These are phyloP conservation scores for Lippia alba DNA, from an alignment of 305 asterid species.

Conservation along the genomic window DNA sequence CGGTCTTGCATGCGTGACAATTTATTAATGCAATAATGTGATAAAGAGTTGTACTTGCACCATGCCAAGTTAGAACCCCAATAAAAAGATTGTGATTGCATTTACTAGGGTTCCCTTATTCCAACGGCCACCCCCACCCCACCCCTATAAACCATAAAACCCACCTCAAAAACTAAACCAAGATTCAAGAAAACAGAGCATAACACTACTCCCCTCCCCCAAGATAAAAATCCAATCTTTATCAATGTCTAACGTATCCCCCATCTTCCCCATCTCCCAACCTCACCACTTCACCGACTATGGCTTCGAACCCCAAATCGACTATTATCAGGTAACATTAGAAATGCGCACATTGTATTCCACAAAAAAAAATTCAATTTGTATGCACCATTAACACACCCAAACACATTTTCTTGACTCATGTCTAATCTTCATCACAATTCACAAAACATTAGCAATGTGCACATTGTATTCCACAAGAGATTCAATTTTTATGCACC, in stretches of 20 bases:
- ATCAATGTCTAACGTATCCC: slow-evolving; percentile 50
- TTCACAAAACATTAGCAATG: not conserved
- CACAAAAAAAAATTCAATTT: no score
- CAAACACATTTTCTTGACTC: not conserved
- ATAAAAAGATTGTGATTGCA: slow-evolving; percentile 37
- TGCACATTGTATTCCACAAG: not conserved
- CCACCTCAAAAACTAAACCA: not conserved
- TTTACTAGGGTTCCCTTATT: slow-evolving; percentile 43
- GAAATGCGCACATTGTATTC: not conserved
- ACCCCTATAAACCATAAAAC: not conserved
- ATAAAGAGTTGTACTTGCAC: slow-evolving; percentile 9
- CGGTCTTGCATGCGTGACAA: slow-evolving; percentile 27
- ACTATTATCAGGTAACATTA: slow-evolving; percentile 67
- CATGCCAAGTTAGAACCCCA: slow-evolving; percentile 10
- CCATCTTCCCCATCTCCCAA: slow-evolving; percentile 56
- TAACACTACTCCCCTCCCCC: not conserved
- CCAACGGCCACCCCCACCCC: slow-evolving; percentile 48
- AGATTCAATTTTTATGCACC: not conserved
- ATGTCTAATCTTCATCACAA: not conserved
- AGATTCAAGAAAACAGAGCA: slow-evolving; percentile 2
- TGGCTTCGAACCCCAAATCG: slow-evolving; percentile 84
- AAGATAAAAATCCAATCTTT: not conserved
- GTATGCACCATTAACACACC: not conserved
- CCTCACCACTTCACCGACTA: slow-evolving; percentile 82
- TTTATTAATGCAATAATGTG: slow-evolving; percentile 26